Base-by-base conservation (phyloP, 192 early-diverging fungal species). In the Coemansia sp. region DNA sequence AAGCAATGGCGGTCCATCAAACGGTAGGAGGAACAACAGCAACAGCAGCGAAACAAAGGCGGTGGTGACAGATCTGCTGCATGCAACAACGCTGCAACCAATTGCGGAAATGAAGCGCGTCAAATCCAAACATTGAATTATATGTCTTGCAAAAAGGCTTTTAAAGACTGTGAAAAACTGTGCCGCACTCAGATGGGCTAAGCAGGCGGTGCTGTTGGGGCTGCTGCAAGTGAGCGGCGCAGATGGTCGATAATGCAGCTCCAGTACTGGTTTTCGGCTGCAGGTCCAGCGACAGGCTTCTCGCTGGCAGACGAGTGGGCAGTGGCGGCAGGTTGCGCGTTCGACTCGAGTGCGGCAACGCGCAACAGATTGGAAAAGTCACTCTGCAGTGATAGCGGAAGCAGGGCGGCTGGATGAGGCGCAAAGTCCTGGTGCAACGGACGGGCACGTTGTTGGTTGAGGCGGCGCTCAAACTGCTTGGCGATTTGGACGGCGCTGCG, bases 401-500 rank as follows among this genome's bases (percentile, higher is more conserved):
- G 25, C n/a, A 59, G 38, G 14, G 38, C 38, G 16, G 12, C 38
- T 44, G 38, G 14, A 16, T 44, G 38, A 16, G 12, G 16, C 14
- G 38, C 38, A 10, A 14, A 44, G 38, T 16, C 38, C 21, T 19
- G n/a, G 1, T 44, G 32, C 22, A 19, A 21, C 56, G 16, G 31
- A 27, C 32, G 7, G 56, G 56, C 23, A 22, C 52, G 49, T 1
- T 21, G n/a, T 2, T 48, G 65, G 65, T 74, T 76, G 23, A 82
- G 27, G 4, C 67, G 58, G 12, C 22, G 58, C 62, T 98, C 95
- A 71, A 96, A 96, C 30, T 87, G 59, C 5, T 85, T 83, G 0
- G 94, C 93, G 49, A 90, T 82, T 6, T 56, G 60, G 44, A 85
- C 86, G 16, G 95, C 95, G 19, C 84, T 74, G 27, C 85, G 79